Base-by-base conservation (phyloP, 1,284 basidiomycete genomes). In the Cutaneotrichosporon sp. region DNA sequence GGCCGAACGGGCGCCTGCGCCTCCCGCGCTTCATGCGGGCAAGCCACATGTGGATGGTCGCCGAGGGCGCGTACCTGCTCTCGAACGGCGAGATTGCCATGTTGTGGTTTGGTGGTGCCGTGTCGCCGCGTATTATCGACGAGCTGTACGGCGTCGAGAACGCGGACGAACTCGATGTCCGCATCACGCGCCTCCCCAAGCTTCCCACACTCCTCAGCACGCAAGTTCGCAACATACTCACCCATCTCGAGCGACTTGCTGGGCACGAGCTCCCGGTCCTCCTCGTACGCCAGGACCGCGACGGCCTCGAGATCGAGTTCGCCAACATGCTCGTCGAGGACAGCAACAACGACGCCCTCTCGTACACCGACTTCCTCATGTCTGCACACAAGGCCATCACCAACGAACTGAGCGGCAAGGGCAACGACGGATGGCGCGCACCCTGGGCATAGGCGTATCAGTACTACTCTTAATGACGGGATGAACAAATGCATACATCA, bases 261-360 rank as follows among this genome's bases (percentile, higher is more conserved):
- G 87, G 88, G 9, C 81, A 85, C 18, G 78, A 84, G 2, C 71
- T 87, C 50, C 91, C 89, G 61, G 85, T 97, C 65, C 81, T 88
- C 42, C 84, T 98, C 56, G 91, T 92, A 0, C 86, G 97, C 16
- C 97, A 99, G 78, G 93, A 97, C 76, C 83, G 93, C 75, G 97
- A 99, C 76, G 95, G 89, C 11, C 85, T 88, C 65, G 97, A 99
- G 82, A 87, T 99, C 60, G 97, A 99, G 77, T 95, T 96, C 73
- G 92, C 91, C 68, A 97, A 99, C 82, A 91, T 96, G 88, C 84
- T 99, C 16, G 88, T 97, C 14, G 97, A 99, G 82, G 97, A 99
- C 81, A 88, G 90, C 77, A 99, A 99, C 79, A 97, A 97, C 74
- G 95, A 92, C 53, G 90, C 90, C 0, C 87, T 97, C 87, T 88